These are phyloP conservation scores for Ophiosphaerella korrae DNA, from an alignment of 2,329 filamentous ascomycete species.

Conservation along the genomic window DNA sequence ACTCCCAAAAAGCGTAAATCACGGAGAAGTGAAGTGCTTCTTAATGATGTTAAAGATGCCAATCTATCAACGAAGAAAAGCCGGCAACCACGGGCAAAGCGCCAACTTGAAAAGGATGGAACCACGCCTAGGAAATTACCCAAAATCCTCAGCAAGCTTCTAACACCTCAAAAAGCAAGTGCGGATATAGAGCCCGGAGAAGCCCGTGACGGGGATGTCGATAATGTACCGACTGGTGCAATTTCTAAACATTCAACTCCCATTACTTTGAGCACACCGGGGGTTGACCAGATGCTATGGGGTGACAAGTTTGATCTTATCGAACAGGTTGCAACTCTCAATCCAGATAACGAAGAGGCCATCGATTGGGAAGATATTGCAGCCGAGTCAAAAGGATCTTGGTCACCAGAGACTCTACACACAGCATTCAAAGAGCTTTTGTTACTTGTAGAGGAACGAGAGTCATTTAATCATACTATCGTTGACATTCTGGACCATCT, in stretches of 20 bases:
- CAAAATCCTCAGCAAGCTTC: too few relatives aligned
- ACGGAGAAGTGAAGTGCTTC: neutral
- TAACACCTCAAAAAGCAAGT: too few relatives aligned
- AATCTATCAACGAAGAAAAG: neutral
- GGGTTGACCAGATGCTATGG: slow-evolving; percentile 41
- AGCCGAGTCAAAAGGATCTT: slow-evolving; percentile 6
- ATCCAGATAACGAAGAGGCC: slow-evolving; percentile 33
- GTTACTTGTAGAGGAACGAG: slow-evolving; percentile 9
- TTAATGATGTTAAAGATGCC: neutral
- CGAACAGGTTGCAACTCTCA: slow-evolving; percentile 36
- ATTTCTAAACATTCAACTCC: too few relatives aligned
- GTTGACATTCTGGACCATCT: slow-evolving; percentile 29
- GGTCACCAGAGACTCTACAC: slow-evolving; percentile 30
- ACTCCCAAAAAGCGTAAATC: neutral
- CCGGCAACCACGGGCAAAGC: neutral
- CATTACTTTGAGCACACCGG: neutral
- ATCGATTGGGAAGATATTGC: slow-evolving; percentile 39
- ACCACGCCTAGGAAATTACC: too few relatives aligned
- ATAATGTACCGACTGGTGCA: neutral
- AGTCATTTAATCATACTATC: slow-evolving; percentile 15
- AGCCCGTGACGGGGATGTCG: neutral
- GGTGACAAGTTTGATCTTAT: slow-evolving; percentile 51
- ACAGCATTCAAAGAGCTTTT: slow-evolving; percentile 22
- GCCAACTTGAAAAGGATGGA: too few relatives aligned
- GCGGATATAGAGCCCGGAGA: too few relatives aligned